These are phyloP conservation scores for Filosporella fistucella DNA, from an alignment of 495 filamentous ascomycete genomes.

Conservation along the genomic window DNA sequence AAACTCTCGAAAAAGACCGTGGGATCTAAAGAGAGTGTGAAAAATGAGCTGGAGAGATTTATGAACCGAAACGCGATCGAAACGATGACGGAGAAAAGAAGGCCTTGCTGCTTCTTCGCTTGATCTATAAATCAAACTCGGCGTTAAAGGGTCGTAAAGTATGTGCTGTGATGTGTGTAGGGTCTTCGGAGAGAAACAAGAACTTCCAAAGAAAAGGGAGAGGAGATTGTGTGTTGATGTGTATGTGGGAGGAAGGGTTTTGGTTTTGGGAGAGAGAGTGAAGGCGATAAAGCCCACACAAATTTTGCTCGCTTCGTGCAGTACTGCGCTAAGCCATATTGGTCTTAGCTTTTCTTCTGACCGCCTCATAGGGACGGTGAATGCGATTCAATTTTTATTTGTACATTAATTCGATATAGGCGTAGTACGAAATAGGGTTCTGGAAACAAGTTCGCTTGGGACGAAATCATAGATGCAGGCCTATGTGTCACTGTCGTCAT, in stretches of 20 bases:
- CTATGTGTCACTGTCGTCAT: too few relatives aligned
- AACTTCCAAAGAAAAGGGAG: constrained; percentile 34
- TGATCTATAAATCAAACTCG: constrained; percentile 23
- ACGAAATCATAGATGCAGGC: too few relatives aligned
- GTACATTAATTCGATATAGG: too few relatives aligned
- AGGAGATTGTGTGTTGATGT: constrained; percentile 14
- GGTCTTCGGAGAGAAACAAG: constrained; percentile 38
- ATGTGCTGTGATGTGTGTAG: constrained; percentile 32
- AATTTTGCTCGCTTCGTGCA: too few relatives aligned
- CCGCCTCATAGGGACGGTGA: too few relatives aligned
- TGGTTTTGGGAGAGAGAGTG: constrained; percentile 13
- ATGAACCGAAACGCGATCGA: constrained; percentile 34
- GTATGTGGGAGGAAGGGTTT: not conserved
- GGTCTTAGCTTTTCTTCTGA: too few relatives aligned
- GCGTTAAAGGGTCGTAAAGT: constrained; percentile 30
- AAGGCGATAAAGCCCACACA: too few relatives aligned
- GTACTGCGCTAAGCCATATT: too few relatives aligned
- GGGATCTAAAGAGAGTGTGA: constrained; percentile 28
- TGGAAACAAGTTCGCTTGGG: too few relatives aligned
- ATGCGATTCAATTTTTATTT: too few relatives aligned
- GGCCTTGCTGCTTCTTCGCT: constrained; percentile 24
- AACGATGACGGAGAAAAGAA: constrained; percentile 25
- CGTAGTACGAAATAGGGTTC: too few relatives aligned
- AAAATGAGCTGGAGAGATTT: constrained; percentile 30
- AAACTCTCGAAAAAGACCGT: constrained; percentile 15